Base-by-base conservation (phyloP, 1,139 yeast species). In the Protomyces arabidopsidicola region DNA sequence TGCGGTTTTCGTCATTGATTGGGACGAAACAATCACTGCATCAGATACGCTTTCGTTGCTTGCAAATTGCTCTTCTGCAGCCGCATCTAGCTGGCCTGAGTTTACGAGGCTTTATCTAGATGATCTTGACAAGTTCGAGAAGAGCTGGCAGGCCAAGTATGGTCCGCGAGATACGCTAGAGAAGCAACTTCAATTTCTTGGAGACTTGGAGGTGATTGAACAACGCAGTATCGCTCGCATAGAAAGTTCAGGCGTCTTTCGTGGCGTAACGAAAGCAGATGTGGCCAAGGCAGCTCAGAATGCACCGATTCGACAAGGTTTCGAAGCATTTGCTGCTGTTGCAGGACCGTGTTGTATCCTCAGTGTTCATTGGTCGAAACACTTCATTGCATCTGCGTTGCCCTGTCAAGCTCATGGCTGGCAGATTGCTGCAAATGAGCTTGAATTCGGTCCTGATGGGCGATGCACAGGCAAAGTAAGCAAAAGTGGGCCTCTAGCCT, bases 21-120 rank as follows among this genome's bases (percentile, higher is more conserved):
- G 63, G 63, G 63, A 60, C 35, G 63, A 60, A 39, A 60, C 63
- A 6, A 60, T 60, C 34, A 45, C 63, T 16, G 54, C n/a, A 8
- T 27, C 14, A 14, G 63, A 60, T 38, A 60, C 63, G 45, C 55
- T 60, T 48, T 27, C 58, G 14, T 24, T 35, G 24, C 45, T 60
- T 35, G 55, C 63, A 38, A 14, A 48, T 9, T 51, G 38, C 50
- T 45, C 63, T 2, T 36, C 35, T n/a, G 54, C 36, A 35, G 57
- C 53, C 2, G 18, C 53, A 6, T 16, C 10, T 10, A 12, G 48
- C 12, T 60, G 58, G 58, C 54, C 58, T 2, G 54, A 48, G 31
- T 60, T 53, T n/a, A 56, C 50, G 20, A 53, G 53, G 14, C 51
- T 45, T 3, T 60, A 60, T 52, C 55, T 60, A 38, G 53, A 31